These are phyloP conservation scores for Sphaerulina vaccinii DNA, from an alignment of 2,329 filamentous ascomycete genomes.

Conservation along the genomic window DNA sequence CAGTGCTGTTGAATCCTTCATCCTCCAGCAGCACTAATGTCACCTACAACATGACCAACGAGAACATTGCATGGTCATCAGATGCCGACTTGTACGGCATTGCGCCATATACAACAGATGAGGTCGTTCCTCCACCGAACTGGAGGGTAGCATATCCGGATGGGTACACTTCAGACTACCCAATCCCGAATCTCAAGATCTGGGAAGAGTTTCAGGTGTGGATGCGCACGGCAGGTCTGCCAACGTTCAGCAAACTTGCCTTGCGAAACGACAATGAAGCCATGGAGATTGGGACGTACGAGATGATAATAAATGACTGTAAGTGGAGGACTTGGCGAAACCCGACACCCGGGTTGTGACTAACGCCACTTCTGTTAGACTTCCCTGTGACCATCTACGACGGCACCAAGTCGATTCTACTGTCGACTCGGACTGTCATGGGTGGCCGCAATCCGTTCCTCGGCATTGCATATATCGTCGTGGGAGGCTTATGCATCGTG, in stretches of 20 bases:
- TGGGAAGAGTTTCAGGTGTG: slow-evolving; percentile 93
- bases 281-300: slow-evolving; percentile 72
- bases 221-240: slow-evolving; percentile 96
- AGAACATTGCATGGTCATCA: slow-evolving; percentile 80
- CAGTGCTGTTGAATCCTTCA: slow-evolving; percentile 61
- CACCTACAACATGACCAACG: slow-evolving; percentile 73
- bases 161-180: slow-evolving; percentile 65
- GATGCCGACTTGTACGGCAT: slow-evolving; percentile 75
- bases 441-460: slow-evolving; percentile 94
- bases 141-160: slow-evolving; percentile 69
- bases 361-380: slow-evolving; percentile 51
- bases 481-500: slow-evolving; percentile 88
- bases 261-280: slow-evolving; percentile 70
- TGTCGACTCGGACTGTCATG: slow-evolving; percentile 88
- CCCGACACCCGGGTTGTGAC: slow-evolving; percentile 15
- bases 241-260: slow-evolving; percentile 91
- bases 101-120: slow-evolving; percentile 61
- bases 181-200: slow-evolving; percentile 68
- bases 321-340: slow-evolving; percentile 44
- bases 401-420: slow-evolving; percentile 84
- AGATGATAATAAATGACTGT: slow-evolving; percentile 76
- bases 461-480: slow-evolving; percentile 91
- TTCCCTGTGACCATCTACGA: slow-evolving; percentile 77
- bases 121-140: slow-evolving; percentile 81
- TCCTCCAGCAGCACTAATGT: slow-evolving; percentile 42